A percentile compares a stretch with the other conserved stretches of the same genome.
phyloP scores from a whole-genome alignment of 2,329 filamentous ascomycete species.

The Aaosphaeria pasadenensis region DNA sequence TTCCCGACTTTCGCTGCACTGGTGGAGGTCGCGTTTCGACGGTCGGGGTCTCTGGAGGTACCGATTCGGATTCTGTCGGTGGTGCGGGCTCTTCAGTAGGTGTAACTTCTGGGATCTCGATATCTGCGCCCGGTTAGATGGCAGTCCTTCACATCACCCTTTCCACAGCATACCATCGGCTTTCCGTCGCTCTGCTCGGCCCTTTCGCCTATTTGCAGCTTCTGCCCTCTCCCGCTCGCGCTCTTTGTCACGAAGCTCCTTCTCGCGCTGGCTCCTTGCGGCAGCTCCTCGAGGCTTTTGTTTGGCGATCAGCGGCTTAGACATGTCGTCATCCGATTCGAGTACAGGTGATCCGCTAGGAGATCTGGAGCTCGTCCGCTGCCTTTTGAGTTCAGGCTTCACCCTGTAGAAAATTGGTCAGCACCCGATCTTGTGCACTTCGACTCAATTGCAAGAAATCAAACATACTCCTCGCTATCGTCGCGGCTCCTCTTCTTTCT shows the following conservation, averaged over 20 bases:
- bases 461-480: slow-evolving; percentile 87
- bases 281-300: slow-evolving; percentile 47
- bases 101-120: slow-evolving; percentile 22
- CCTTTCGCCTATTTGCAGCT: slow-evolving; percentile 75
- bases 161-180: slow-evolving; percentile 64
- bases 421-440: slow-evolving; percentile 1
- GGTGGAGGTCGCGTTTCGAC: slow-evolving; percentile 25
- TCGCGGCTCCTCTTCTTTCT: slow-evolving; percentile 83
- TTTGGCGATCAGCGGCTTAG: slow-evolving; percentile 42
- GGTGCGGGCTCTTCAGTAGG: slow-evolving; percentile 25
- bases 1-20: slow-evolving; percentile 29
- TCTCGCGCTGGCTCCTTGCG: slow-evolving; percentile 53
- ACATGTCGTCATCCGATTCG: slow-evolving; percentile 69
- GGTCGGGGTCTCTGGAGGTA: slow-evolving; percentile 21
- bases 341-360: slow-evolving; percentile 51
- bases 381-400: slow-evolving; percentile 71
- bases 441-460: slow-evolving; percentile 4
- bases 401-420: slow-evolving; percentile 54
- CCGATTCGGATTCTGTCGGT: slow-evolving; percentile 18
- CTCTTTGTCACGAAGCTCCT: slow-evolving; percentile 63
- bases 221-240: slow-evolving; percentile 72
- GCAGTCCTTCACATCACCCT: slow-evolving; percentile 21
- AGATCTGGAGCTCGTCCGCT: slow-evolving; percentile 63
- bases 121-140: slow-evolving; percentile 15
- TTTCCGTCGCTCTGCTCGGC: slow-evolving; percentile 74